Evolutionary conservation across 176 grass and related monocot species (phyloP).

Genomic region (Zoysia japonica): DNA sequence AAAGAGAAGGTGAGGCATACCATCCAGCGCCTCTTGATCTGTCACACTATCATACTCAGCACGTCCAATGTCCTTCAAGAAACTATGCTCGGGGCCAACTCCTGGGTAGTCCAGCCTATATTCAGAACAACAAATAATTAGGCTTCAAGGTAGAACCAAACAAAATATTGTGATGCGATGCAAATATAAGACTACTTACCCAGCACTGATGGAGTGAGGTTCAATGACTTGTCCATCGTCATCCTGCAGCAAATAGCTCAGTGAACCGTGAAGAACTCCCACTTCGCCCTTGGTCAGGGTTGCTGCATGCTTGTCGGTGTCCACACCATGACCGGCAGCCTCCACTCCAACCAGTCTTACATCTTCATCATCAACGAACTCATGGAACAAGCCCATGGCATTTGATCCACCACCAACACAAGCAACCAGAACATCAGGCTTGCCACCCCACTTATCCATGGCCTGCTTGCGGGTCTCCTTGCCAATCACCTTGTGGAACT

Average conservation of each 20-base stretch:
- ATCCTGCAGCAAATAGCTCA: conserved; percentile 96
- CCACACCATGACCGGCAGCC: conserved; percentile 84
- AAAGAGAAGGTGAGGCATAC: conserved; percentile 38
- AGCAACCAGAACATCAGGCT: conserved; percentile 88
- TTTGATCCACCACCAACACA: conserved; percentile 96
- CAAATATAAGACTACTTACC: conserved; percentile 50
- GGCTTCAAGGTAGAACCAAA: background rate
- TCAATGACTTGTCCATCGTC: conserved; percentile 96
- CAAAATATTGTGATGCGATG: background rate
- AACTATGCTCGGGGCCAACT: conserved; percentile 95
- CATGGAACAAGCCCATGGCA: conserved; percentile 95
- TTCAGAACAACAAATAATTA: conserved; percentile 31
- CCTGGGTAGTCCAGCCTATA: conserved; percentile 91
- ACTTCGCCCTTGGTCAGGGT: conserved; percentile 92
- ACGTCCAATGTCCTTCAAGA: conserved; percentile 87
- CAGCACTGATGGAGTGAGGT: conserved; percentile 97
- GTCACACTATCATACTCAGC: conserved; percentile 93
- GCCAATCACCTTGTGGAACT: conserved; percentile 92
- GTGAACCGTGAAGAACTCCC: conserved; percentile 90
- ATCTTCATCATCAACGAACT: conserved; percentile 88
- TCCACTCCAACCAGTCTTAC: conserved; percentile 88
- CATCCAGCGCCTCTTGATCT: conserved; percentile 90
- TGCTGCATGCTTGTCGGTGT: conserved; percentile 89
- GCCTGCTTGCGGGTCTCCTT: conserved; percentile 89
- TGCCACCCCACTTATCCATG: conserved; percentile 88